Evolutionary conservation across 148 eudicot genomes (phyloP).

Genomic region (Vaccinium darrowii): DNA sequence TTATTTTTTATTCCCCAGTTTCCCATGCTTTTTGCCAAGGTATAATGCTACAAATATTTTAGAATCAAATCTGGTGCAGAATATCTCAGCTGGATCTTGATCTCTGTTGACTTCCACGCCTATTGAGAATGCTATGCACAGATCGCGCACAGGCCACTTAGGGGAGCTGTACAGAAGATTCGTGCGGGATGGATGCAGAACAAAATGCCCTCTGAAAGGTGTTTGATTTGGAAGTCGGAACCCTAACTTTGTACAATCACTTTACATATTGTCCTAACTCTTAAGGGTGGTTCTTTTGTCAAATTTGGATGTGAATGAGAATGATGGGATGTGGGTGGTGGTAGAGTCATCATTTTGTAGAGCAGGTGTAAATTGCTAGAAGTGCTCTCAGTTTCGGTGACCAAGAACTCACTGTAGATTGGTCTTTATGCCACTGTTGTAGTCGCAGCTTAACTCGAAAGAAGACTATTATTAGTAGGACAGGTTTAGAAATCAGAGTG

Average conservation of each 20-base stretch:
- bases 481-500: background rate
- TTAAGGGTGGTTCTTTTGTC: background rate
- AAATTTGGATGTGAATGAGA: background rate
- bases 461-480: background rate
- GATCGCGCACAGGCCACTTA: no score
- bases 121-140: background rate
- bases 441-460: background rate
- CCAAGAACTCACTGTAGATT: background rate
- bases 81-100: slow-evolving; percentile 2
- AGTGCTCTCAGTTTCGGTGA: background rate
- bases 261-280: background rate
- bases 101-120: background rate
- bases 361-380: slow-evolving; percentile 12
- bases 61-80: background rate
- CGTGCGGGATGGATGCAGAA: background rate
- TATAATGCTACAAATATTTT: background rate
- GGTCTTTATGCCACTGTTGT: background rate
- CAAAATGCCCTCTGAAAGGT: background rate
- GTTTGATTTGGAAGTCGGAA: background rate
- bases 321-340: background rate
- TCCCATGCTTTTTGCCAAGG: slow-evolving; percentile 1
- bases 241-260: background rate
- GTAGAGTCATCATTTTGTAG: background rate
- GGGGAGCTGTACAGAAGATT: background rate
- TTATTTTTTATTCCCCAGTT: background rate